A percentile compares a stretch with the other conserved stretches of the same genome.
Conservation (phyloP, 345 rosid genomes). For the Diplotaxis tenuifolia region DNA sequence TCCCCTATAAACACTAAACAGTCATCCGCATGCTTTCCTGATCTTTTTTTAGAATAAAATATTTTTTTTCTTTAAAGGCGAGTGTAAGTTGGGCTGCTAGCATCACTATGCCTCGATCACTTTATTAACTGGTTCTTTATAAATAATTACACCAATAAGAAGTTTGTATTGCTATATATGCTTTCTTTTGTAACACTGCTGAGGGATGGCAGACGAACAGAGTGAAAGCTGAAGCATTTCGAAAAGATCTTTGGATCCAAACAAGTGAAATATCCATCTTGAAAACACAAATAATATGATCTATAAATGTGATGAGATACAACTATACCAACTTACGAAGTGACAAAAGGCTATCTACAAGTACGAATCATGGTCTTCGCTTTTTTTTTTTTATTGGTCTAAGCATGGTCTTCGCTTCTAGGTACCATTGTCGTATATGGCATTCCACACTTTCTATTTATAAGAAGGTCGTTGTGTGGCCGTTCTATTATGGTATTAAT, state of each 20-base stretch:
- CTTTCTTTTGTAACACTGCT: conserved; percentile 4
- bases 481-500: no score
- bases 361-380: conserved; percentile 7
- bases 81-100: background rate
- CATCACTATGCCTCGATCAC: no score
- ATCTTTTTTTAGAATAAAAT: background rate
- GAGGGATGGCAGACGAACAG: conserved; percentile 12
- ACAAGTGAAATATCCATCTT: background rate
- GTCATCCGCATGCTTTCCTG: background rate
- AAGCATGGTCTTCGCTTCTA: no score
- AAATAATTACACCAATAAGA: background rate
- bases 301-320: background rate
- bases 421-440: no score
- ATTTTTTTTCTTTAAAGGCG: background rate
- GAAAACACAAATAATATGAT: background rate
- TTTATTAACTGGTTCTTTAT: background rate
- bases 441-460: no score
- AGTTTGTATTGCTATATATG: background rate
- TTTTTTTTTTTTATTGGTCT: no score
- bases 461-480: no score
- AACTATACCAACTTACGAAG: background rate
- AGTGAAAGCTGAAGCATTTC: conserved; percentile 10
- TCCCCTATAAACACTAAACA: no score
- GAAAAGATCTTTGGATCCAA: background rate
- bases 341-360: conserved; percentile 12